These are phyloP conservation scores for Talaromyces albobiverticillius DNA, from an alignment of 2,329 filamentous ascomycete species.

Conservation along the genomic window DNA sequence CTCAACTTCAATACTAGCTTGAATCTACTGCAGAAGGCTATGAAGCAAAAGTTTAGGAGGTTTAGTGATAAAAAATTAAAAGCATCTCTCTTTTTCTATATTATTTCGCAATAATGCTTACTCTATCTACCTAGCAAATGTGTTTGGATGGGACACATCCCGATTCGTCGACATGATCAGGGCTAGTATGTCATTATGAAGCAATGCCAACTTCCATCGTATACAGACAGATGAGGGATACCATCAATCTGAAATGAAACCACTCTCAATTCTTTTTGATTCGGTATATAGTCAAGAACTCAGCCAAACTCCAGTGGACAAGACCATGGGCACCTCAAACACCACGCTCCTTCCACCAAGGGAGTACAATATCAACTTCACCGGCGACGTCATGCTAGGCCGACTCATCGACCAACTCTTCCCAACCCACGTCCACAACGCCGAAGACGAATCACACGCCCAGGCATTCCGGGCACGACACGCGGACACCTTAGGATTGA, in stretches of 20 bases:
- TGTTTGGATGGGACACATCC: neutral
- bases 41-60: neutral
- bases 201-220: too few species aligned
- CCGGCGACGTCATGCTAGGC: slow-evolving; percentile 43
- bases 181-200: neutral
- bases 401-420: slow-evolving; percentile 41
- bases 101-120: neutral
- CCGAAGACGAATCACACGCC: slow-evolving; percentile 23
- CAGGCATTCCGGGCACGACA: slow-evolving; percentile 19
- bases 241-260: too few species aligned
- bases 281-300: too few species aligned
- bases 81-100: neutral
- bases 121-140: neutral
- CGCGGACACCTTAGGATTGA: slow-evolving; percentile 17
- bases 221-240: too few species aligned
- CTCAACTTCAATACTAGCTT: neutral
- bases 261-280: too few species aligned
- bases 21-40: neutral
- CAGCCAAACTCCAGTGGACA: too few species aligned
- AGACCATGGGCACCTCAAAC: neutral
- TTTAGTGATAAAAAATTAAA: neutral
- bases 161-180: neutral
- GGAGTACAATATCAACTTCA: slow-evolving; percentile 29
- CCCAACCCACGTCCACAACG: slow-evolving; percentile 30
- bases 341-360: neutral